Evolutionary conservation across 768 basidiomycete species (phyloP).

Genomic region (Hydnum rufescens): DNA sequence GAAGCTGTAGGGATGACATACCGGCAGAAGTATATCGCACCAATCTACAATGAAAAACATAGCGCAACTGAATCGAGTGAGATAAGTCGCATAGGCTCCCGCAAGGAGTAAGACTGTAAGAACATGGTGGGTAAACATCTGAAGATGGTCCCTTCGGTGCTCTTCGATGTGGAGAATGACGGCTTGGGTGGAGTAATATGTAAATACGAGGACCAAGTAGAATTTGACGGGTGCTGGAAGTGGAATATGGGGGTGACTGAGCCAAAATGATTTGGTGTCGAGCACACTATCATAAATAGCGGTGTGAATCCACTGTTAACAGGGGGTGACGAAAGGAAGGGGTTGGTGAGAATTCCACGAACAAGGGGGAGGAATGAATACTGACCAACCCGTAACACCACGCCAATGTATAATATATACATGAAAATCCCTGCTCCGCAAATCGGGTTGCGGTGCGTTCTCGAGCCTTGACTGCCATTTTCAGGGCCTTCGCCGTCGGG

Average conservation of each 20-base stretch:
- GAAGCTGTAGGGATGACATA: conserved; percentile 18
- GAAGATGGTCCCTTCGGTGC: conserved; percentile 75
- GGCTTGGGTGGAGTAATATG: conserved; percentile 84
- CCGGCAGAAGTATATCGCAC: conserved; percentile 82
- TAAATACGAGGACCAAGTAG: conserved; percentile 70
- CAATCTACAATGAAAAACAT: conserved; percentile 89
- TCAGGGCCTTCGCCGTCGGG: conserved; percentile 1
- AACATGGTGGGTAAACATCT: conserved; percentile 93
- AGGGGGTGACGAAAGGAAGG: background rate
- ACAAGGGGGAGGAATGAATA: conserved; percentile 14
- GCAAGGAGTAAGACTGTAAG: conserved; percentile 67
- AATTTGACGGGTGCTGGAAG: conserved; percentile 69
- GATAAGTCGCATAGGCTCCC: conserved; percentile 60
- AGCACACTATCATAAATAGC: conserved; percentile 47
- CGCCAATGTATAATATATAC: conserved; percentile 57
- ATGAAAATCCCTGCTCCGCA: conserved; percentile 88
- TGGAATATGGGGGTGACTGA: conserved; percentile 61
- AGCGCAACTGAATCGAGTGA: conserved; percentile 74
- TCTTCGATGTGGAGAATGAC: conserved; percentile 87
- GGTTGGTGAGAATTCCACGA: background rate
- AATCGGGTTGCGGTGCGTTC: conserved; percentile 66
- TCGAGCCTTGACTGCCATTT: conserved; percentile 34
- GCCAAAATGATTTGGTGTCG: conserved; percentile 50
- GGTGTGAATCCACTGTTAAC: conserved; percentile 53
- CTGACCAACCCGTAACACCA: conserved; percentile 70